Evolutionary conservation across 2,329 filamentous ascomycete genomes (phyloP).

Genomic region (Sodiomyces alkalinus): DNA sequence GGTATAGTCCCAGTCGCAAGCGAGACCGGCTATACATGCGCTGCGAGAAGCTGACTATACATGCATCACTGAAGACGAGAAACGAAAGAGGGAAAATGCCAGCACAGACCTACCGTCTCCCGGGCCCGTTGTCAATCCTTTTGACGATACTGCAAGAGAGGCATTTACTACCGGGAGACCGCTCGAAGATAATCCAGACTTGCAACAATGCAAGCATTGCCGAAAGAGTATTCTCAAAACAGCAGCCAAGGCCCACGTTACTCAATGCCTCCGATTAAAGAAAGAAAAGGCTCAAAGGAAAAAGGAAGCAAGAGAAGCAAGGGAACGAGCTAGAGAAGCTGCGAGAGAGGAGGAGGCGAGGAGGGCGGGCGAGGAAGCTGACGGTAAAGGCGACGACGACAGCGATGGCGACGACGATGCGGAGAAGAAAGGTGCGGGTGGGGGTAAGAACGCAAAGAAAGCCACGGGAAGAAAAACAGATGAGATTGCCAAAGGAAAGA

Average conservation of each 20-base stretch:
- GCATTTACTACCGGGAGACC: constrained; percentile 73
- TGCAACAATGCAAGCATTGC: constrained; percentile 84
- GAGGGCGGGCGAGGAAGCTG: constrained; percentile 32
- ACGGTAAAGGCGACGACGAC: constrained; percentile 34
- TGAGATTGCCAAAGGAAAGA: constrained; percentile 56
- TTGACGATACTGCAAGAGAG: constrained; percentile 62
- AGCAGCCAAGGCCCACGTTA: constrained; percentile 65
- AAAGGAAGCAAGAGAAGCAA: constrained; percentile 58
- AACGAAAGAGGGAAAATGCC: constrained; percentile 33
- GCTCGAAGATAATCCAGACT: constrained; percentile 63
- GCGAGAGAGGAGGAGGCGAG: constrained; percentile 40
- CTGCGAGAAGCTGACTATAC: constrained; percentile 1
- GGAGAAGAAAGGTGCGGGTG: constrained; percentile 24
- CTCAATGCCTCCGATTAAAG: constrained; percentile 70
- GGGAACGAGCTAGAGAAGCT: constrained; percentile 49
- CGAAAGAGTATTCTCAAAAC: constrained; percentile 73
- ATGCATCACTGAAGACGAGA: constrained; percentile 26
- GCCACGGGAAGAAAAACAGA: constrained; percentile 49
- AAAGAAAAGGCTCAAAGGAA: constrained; percentile 66
- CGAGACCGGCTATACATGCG: not conserved
- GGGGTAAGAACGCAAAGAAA: constrained; percentile 39
- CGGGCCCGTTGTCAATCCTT: constrained; percentile 44
- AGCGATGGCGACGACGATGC: constrained; percentile 27
- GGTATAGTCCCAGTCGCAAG: constrained; percentile 25
- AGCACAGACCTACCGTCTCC: constrained; percentile 29